Evolutionary conservation across 225 moss, liverwort and hornwort genomes (phyloP).

Genomic region (Neckera pumila): DNA sequence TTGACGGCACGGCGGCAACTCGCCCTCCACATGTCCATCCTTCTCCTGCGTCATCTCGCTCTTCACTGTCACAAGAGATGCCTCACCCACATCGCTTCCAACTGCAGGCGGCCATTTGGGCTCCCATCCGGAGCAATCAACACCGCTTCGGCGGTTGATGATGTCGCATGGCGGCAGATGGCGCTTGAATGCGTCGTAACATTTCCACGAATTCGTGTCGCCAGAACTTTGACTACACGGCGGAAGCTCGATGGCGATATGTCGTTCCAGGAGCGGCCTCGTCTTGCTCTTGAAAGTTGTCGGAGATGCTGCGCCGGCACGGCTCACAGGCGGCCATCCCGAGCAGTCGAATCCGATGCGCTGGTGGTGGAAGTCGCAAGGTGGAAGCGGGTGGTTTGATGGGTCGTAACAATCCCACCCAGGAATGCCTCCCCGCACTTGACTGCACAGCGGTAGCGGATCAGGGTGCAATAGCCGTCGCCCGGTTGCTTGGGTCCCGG

Average conservation of each 20-base stretch:
- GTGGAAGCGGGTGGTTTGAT: not conserved
- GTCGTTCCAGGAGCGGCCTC: not conserved
- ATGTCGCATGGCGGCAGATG: not conserved
- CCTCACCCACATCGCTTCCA: not conserved
- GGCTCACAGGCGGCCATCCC: not conserved
- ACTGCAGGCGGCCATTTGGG: not conserved
- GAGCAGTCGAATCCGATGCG: not conserved
- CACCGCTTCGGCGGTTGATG: not conserved
- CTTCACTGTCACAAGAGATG: not conserved
- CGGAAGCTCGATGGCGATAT: not conserved
- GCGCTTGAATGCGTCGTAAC: not conserved
- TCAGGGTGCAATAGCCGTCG: not conserved
- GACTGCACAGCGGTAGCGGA: not conserved
- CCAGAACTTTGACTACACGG: not conserved
- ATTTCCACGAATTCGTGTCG: not conserved
- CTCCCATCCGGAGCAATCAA: not conserved
- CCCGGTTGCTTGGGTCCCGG: not conserved
- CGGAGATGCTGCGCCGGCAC: not conserved
- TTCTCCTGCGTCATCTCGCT: not conserved
- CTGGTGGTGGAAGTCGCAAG: not conserved
- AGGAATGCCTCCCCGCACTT: not conserved
- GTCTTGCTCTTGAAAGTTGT: not conserved
- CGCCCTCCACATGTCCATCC: too few relatives aligned
- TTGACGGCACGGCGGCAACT: not conserved
- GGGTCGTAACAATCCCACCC: not conserved